These are phyloP conservation scores for Alectoria sarmentosa DNA, from an alignment of 495 filamentous ascomycete genomes.

Conservation along the genomic window DNA sequence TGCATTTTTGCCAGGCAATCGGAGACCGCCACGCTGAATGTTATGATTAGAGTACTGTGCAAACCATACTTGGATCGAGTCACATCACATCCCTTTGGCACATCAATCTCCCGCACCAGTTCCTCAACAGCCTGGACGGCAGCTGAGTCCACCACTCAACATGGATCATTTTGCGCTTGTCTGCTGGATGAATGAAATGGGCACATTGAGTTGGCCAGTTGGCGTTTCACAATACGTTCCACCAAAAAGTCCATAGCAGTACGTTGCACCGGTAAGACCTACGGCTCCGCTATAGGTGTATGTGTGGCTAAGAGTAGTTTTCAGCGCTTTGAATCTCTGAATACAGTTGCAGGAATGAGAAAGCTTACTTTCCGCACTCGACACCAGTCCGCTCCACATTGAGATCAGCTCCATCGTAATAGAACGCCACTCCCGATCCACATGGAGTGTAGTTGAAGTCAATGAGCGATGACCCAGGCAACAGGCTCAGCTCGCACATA, in stretches of 20 bases:
- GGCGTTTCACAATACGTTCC: background rate
- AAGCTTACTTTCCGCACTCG: background rate
- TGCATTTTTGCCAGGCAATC: background rate
- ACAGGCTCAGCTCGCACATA: background rate
- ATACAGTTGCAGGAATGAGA: background rate
- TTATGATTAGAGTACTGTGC: background rate
- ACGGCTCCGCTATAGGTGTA: background rate
- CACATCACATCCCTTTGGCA: background rate
- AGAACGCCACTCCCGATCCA: conserved; percentile 2
- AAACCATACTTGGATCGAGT: background rate
- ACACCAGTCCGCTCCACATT: background rate
- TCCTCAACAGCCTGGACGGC: background rate
- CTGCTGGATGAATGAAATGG: background rate
- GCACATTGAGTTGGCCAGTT: conserved; percentile 1
- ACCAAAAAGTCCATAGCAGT: background rate
- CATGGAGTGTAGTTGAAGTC: background rate
- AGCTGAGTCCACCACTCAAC: background rate
- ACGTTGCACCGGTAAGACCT: background rate
- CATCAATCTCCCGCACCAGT: background rate
- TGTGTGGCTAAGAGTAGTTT: background rate
- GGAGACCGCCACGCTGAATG: background rate
- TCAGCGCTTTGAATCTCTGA: background rate
- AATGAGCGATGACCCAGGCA: conserved; percentile 1
- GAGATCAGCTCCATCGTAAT: background rate
- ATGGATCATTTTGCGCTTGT: conserved; percentile 1